Evolutionary conservation across 2,329 filamentous ascomycete genomes (phyloP).

Genomic region (Colletotrichum tamarilloi): DNA sequence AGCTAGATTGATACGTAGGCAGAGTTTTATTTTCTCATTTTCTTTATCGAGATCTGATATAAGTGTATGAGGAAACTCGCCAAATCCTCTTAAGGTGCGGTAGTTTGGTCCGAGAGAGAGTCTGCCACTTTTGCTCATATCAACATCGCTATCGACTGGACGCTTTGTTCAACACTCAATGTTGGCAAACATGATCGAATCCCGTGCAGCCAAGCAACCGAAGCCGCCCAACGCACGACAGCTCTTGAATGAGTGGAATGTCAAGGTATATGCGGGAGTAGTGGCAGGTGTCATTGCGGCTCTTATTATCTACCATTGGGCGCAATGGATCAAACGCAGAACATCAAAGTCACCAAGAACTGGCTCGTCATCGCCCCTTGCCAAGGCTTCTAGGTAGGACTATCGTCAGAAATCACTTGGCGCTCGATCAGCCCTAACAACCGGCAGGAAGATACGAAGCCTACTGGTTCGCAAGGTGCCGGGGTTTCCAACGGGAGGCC

Average conservation of each 20-base stretch:
- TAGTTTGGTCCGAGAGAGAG: background rate
- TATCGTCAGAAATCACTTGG: background rate
- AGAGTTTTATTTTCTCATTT: background rate
- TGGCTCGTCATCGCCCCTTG: background rate
- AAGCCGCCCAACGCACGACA: slow-evolving; percentile 18
- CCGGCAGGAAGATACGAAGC: background rate
- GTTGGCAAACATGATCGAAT: background rate
- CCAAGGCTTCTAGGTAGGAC: background rate
- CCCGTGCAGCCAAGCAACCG: background rate
- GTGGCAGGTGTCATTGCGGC: background rate
- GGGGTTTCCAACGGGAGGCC: slow-evolving; percentile 38
- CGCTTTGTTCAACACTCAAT: background rate
- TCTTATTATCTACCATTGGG: background rate
- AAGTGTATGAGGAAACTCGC: background rate
- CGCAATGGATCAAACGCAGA: background rate
- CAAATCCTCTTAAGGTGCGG: background rate
- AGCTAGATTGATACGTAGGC: background rate
- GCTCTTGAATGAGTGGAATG: slow-evolving; percentile 6
- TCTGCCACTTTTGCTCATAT: background rate
- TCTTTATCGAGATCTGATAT: background rate
- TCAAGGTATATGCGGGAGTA: slow-evolving; percentile 3
- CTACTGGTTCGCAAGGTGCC: background rate
- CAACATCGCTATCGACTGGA: background rate
- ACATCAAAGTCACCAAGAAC: background rate
- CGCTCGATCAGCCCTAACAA: background rate